Percentiles rank a stretch among this genome's conserved stretches.
These are phyloP conservation scores for Hyaloscypha variabilis DNA, from an alignment of 495 filamentous ascomycete genomes.

Conservation along the genomic window DNA sequence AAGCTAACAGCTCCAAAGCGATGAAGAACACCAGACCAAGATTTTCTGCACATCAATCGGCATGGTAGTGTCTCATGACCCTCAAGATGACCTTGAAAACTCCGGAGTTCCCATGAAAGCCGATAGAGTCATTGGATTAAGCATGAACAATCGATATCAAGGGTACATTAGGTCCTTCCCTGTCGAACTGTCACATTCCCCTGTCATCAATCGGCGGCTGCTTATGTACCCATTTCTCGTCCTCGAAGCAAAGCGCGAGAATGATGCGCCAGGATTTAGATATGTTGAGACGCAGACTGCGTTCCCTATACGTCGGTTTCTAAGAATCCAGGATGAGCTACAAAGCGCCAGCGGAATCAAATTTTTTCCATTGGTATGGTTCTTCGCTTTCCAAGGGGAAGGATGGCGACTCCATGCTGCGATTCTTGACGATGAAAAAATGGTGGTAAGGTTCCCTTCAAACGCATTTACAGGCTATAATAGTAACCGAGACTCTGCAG, in stretches of 20 bases:
- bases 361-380: constrained; percentile 13
- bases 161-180: constrained; percentile 11
- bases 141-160: constrained; percentile 9
- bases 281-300: neutral
- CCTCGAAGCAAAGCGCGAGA: constrained; percentile 3
- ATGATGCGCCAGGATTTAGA: constrained; percentile 2
- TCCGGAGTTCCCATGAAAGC: constrained; percentile 12
- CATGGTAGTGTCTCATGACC: constrained; percentile 14
- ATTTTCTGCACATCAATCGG: constrained; percentile 5
- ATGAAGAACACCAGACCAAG: constrained; percentile 18
- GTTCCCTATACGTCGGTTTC: constrained; percentile 1
- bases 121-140: constrained; percentile 19
- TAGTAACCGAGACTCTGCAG: constrained; percentile 5
- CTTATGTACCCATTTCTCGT: constrained; percentile 2
- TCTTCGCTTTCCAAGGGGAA: constrained; percentile 14
- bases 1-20: constrained; percentile 12
- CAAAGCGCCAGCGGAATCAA: neutral
- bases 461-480: neutral
- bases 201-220: constrained; percentile 1
- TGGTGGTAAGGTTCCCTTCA: constrained; percentile 4
- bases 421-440: constrained; percentile 2
- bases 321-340: constrained; percentile 2
- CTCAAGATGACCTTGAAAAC: constrained; percentile 10
- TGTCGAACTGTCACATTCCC: constrained; percentile 4
- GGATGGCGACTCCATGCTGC: constrained; percentile 16